A percentile compares a stretch with the other conserved stretches of the same genome.
Conservation (phyloP, 129 eudicot genomes). For the Arctium lappa region DNA sequence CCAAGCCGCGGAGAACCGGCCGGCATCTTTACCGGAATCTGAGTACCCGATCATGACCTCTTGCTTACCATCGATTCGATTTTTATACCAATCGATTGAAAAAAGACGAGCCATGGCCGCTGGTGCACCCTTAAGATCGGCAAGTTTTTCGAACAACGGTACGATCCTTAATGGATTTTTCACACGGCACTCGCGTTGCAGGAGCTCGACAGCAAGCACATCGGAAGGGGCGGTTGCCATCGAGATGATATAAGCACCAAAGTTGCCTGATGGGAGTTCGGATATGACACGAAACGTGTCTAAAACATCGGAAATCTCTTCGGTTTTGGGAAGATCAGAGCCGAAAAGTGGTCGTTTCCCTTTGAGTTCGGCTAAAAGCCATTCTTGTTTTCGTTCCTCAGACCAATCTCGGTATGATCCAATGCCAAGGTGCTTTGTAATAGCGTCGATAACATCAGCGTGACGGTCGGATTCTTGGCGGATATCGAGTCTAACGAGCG, state of each 20-base stretch:
- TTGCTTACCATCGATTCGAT: conserved; percentile 64
- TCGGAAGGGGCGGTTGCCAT: conserved; percentile 87
- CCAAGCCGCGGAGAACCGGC: conserved; percentile 89
- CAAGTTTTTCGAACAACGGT: conserved; percentile 74
- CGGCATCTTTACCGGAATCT: conserved; percentile 85
- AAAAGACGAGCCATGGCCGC: conserved; percentile 65
- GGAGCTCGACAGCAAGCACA: conserved; percentile 82
- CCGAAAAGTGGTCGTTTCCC: conserved; percentile 78
- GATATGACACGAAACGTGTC: conserved; percentile 68
- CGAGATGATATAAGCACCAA: conserved; percentile 80
- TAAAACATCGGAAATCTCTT: conserved; percentile 66
- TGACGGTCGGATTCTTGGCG: conserved; percentile 79
- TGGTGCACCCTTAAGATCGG: conserved; percentile 75
- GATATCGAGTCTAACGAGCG: conserved; percentile 73
- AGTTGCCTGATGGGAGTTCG: conserved; percentile 66
- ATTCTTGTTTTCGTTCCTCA: conserved; percentile 63
- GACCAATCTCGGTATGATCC: conserved; percentile 80
- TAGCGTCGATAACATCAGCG: conserved; percentile 72
- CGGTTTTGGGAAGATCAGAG: conserved; percentile 69
- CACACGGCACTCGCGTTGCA: conserved; percentile 69
- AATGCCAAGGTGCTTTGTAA: conserved; percentile 60
- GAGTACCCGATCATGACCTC: conserved; percentile 93
- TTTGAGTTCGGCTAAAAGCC: conserved; percentile 71
- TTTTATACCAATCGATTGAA: conserved; percentile 68
- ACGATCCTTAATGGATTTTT: conserved; percentile 60